Conservation (phyloP, 2,329 filamentous ascomycete genomes). For the Curvularia hawaiiensis region DNA sequence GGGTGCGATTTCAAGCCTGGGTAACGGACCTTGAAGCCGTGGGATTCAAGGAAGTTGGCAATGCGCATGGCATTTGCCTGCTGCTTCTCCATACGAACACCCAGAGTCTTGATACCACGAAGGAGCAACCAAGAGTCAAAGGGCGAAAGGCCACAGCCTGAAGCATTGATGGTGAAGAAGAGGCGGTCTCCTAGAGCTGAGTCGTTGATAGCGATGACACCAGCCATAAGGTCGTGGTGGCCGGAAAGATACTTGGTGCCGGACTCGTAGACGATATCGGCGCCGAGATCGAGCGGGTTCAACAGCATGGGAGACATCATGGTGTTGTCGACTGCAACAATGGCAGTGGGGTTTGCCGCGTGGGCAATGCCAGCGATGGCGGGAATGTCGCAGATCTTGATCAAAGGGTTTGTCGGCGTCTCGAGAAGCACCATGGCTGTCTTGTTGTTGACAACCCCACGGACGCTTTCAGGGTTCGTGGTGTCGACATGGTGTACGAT, state of each 20-base stretch:
- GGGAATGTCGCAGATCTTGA: constrained; percentile 95
- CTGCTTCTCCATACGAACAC: constrained; percentile 98
- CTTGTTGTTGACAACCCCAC: constrained; percentile 71
- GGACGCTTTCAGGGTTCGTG: constrained; percentile 74
- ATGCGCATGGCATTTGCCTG: constrained; percentile 90
- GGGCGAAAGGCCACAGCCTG: constrained; percentile 89
- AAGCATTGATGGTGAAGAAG: constrained; percentile 96
- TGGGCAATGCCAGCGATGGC: constrained; percentile 79
- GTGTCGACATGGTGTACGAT: constrained; percentile 97
- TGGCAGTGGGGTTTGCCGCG: constrained; percentile 73
- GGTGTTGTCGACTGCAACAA: constrained; percentile 96
- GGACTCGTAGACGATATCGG: constrained; percentile 96
- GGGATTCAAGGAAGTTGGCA: constrained; percentile 86
- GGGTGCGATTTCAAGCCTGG: constrained; percentile 93
- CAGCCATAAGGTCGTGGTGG: constrained; percentile 99
- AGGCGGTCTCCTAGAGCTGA: constrained; percentile 80
- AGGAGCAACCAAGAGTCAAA: constrained; percentile 97
- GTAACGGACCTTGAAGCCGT: constrained; percentile 94
- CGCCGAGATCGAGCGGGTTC: constrained; percentile 92
- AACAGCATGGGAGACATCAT: constrained; percentile 96
- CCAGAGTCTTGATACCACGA: constrained; percentile 93
- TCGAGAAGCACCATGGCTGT: constrained; percentile 96
- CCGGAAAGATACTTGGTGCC: constrained; percentile 98
- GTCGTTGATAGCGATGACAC: constrained; percentile 92
- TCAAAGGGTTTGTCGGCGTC: constrained; percentile 95